A percentile compares a stretch with the other conserved stretches of the same genome.
Conservation (phyloP, 768 basidiomycete genomes). For the Amanita polypyramis region DNA sequence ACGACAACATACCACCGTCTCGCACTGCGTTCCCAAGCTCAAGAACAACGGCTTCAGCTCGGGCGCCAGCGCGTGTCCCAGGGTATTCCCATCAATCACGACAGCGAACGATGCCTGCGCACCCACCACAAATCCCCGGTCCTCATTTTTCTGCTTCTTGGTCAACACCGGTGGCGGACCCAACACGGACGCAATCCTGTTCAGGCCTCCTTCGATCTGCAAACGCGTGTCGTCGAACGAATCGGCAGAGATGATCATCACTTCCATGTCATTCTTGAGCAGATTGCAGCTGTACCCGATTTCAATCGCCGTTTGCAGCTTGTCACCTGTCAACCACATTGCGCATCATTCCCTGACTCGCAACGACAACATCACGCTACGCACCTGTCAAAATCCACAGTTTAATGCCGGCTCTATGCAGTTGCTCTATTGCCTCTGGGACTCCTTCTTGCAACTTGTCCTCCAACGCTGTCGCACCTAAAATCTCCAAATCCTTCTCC, state of each 20-base stretch:
- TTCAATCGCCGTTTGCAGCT: constrained; percentile 96
- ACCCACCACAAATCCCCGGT: constrained; percentile 55
- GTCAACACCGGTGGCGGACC: constrained; percentile 63
- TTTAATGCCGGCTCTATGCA: constrained; percentile 93
- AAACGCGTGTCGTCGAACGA: constrained; percentile 60
- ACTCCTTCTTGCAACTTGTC: constrained; percentile 97
- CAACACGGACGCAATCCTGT: constrained; percentile 84
- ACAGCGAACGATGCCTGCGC: constrained; percentile 77
- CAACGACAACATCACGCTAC: constrained; percentile 9
- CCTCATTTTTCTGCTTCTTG: constrained; percentile 41
- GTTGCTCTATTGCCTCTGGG: constrained; percentile 86
- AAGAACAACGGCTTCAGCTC: constrained; percentile 81
- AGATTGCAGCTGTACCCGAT: constrained; percentile 96
- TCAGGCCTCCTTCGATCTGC: constrained; percentile 86
- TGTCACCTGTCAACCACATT: constrained; percentile 61
- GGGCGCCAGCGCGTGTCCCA: constrained; percentile 68
- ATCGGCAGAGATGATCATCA: constrained; percentile 94
- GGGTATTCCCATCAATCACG: constrained; percentile 93
- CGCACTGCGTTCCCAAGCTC: constrained; percentile 89
- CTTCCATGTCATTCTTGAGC: constrained; percentile 87
- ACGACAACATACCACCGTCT: constrained; percentile 96
- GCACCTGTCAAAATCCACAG: constrained; percentile 93
- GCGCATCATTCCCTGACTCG: neutral
- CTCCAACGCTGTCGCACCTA: constrained; percentile 94
- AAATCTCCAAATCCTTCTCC: constrained; percentile 72